Conservation (phyloP, 2,329 filamentous ascomycete species). For the Sclerotinia spermophila region DNA sequence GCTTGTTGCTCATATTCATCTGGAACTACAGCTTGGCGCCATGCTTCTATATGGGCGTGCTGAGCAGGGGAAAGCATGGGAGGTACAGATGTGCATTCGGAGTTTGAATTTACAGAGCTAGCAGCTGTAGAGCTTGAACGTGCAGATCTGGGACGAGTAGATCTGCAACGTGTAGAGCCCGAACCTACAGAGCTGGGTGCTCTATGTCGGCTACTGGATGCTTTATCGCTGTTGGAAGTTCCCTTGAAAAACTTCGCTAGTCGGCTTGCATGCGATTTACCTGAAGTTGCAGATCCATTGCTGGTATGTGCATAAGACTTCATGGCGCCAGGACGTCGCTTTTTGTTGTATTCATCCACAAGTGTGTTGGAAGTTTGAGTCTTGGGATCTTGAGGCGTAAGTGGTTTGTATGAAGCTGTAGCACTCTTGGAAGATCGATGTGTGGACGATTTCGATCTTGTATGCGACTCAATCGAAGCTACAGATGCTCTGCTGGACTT, state of each 20-base stretch:
- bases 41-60: not conserved
- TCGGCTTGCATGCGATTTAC: not conserved
- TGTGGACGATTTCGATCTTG: not conserved
- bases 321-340: not conserved
- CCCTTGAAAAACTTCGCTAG: not conserved
- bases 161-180: too few relatives aligned
- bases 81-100: not conserved
- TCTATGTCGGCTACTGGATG: not conserved
- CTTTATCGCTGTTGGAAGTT: not conserved
- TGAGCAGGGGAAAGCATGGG: not conserved
- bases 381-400: not conserved
- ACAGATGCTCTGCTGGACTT: too few relatives aligned
- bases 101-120: not conserved
- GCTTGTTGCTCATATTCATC: not conserved
- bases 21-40: not conserved
- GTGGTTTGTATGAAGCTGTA: not conserved
- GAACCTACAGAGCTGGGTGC: not conserved
- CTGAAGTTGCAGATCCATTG: not conserved
- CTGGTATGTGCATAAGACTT: not conserved
- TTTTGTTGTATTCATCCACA: not conserved
- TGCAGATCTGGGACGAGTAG: too few relatives aligned
- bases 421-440: not conserved
- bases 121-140: not conserved
- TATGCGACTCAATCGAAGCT: not conserved
- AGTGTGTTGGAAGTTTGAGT: not conserved